Evolutionary conservation across 2,329 filamentous ascomycete species (phyloP), one percentile per base, ranked within the genome.

Genomic region (Nectriaceae sp.): DNA sequence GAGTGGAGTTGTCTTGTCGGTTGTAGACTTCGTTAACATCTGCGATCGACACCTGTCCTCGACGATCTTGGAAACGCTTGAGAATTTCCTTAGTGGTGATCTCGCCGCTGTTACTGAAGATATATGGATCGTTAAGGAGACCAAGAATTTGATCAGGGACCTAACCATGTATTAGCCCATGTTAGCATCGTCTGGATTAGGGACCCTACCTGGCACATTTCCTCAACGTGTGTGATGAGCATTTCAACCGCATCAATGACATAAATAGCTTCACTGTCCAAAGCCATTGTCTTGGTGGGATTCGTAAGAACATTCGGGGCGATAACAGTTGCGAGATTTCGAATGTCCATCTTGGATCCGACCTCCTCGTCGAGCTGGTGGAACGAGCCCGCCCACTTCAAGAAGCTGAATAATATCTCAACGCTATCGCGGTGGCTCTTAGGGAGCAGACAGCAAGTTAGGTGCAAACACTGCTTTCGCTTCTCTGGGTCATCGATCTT

Each of bases 301-400:
- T 87, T 89, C 60, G 89, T 92, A 11, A 97, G 79, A 53, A 99
- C 90, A 63, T 99, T 99, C 0, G 94, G 94, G 4, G 93, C 92
- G 69, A 99, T 97, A 54, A 99, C 94, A 3, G 95, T 97, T 3
- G 94, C 90, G 54, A 99, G 80, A 65, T 99, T 99, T 75, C 96
- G 91, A 44, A 96, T 89, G 67, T 99, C 94, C 94, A 99, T 99
- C 78, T 97, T 97, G 60, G 93, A 97, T 21, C 94, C 94, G 19
- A 88, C 89, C 67, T 99, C 94, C 64, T 99, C 94, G 61, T 99
- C 94, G 13, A 99, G 86, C 65, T 97, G 92, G 54, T 95, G 93
- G 75, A 99, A 99, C 2, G 92, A 96, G 4, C 92, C 91, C 4
- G 92, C 90, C 93, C 94, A 99, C 64, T 96, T 96, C 40, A 99